Evolutionary conservation across 495 filamentous ascomycete genomes (phyloP).

Genomic region (Xylaria cubensis): DNA sequence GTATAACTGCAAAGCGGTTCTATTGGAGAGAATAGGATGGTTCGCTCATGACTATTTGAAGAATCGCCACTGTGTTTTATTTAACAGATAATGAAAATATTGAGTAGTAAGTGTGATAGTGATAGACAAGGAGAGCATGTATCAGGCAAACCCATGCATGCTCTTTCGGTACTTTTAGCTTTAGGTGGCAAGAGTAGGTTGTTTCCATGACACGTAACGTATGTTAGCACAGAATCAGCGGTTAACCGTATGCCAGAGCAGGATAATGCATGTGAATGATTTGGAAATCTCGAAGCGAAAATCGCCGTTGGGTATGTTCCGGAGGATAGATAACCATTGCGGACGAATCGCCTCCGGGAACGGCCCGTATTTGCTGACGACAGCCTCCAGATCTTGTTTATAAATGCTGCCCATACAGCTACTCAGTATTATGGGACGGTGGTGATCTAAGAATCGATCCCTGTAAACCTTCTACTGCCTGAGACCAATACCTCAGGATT

Average conservation of each 20-base stretch:
- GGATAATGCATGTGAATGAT: background rate
- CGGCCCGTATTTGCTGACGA: background rate
- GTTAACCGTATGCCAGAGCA: background rate
- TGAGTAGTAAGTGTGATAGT: background rate
- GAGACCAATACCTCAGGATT: background rate
- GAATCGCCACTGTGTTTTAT: background rate
- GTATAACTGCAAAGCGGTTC: background rate
- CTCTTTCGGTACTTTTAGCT: background rate
- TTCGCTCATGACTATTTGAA: background rate
- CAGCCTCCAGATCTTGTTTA: background rate
- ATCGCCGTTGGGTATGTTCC: background rate
- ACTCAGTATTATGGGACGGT: background rate
- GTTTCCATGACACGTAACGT: background rate
- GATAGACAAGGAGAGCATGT: background rate
- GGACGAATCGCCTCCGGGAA: background rate
- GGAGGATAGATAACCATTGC: background rate
- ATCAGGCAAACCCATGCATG: background rate
- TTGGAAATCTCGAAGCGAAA: background rate
- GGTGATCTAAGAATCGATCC: background rate
- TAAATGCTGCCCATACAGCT: background rate
- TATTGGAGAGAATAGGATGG: background rate
- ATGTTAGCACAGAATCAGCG: background rate
- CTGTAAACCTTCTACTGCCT: background rate
- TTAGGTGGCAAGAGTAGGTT: background rate
- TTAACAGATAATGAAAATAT: background rate